Conservation (phyloP, 306 rosid species). For the Styphnolobium japonicum region DNA sequence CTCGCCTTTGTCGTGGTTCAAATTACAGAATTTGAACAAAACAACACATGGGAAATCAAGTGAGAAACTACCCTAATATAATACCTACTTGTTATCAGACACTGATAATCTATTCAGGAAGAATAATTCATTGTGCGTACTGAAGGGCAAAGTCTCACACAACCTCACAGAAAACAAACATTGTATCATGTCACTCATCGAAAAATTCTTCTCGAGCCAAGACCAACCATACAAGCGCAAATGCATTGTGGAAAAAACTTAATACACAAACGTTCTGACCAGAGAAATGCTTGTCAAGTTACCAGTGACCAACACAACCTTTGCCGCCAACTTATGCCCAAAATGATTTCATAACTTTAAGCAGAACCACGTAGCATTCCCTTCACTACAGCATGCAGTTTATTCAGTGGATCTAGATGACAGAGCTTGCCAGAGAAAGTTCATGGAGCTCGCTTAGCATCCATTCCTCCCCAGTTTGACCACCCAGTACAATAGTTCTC, state of each 20-base stretch:
- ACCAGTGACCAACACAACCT: slow-evolving; percentile 25
- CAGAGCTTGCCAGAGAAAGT: slow-evolving; percentile 73
- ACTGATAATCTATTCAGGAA: slow-evolving; percentile 50
- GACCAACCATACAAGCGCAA: slow-evolving; percentile 39
- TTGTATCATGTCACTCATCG: slow-evolving; percentile 40
- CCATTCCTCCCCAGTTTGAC: slow-evolving; percentile 97
- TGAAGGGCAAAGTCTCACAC: slow-evolving; percentile 48
- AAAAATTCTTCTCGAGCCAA: slow-evolving; percentile 46
- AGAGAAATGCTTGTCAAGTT: slow-evolving; percentile 29
- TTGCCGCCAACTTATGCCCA: slow-evolving; percentile 31
- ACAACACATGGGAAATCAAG: slow-evolving; percentile 43
- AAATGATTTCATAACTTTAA: slow-evolving; percentile 28
- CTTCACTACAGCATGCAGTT: slow-evolving; percentile 28
- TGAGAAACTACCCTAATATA: slow-evolving; percentile 45
- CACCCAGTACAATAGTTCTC: slow-evolving; percentile 86
- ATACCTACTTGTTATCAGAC: slow-evolving; percentile 44
- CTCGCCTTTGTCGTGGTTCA: slow-evolving; percentile 18
- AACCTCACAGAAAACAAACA: slow-evolving; percentile 50
- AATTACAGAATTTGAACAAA: slow-evolving; percentile 55
- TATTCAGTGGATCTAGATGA: slow-evolving; percentile 40
- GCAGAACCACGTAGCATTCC: slow-evolving; percentile 28
- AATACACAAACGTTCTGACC: slow-evolving; percentile 34
- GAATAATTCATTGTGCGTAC: slow-evolving; percentile 43
- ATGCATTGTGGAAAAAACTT: slow-evolving; percentile 33
- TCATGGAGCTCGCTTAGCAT: slow-evolving; percentile 88